Conservation (phyloP, 2,329 filamentous ascomycete genomes). For the Talaromyces amestolkiae region DNA sequence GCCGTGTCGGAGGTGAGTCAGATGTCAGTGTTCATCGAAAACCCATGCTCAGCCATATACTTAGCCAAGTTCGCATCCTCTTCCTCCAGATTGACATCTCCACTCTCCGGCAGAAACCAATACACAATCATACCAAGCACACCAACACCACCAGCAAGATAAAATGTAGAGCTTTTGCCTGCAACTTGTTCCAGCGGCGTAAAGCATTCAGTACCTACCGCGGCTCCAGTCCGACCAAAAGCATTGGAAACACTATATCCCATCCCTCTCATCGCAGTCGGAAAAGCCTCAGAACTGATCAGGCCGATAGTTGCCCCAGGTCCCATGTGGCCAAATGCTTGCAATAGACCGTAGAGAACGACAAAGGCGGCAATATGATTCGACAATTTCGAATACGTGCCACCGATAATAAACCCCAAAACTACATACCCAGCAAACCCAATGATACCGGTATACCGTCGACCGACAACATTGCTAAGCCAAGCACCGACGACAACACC, state of each 20-base stretch:
- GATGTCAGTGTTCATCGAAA: not conserved
- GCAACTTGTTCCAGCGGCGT: conserved; percentile 31
- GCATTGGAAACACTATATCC: conserved; percentile 34
- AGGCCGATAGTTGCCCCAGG: conserved; percentile 36
- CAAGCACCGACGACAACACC: conserved; percentile 35
- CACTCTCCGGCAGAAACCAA: conserved; percentile 33
- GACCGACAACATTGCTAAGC: conserved; percentile 34
- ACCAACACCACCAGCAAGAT: conserved; percentile 31
- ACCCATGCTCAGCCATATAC: conserved; percentile 27
- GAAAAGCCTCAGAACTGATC: conserved; percentile 34
- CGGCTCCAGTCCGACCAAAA: conserved; percentile 36
- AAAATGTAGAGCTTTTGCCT: conserved; percentile 34
- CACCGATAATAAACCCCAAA: conserved; percentile 34
- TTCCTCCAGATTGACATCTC: conserved; percentile 28
- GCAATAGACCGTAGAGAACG: conserved; percentile 35
- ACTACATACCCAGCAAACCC: conserved; percentile 32
- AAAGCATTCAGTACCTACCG: conserved; percentile 36
- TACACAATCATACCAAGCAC: conserved; percentile 32
- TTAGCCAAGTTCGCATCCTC: conserved; percentile 29
- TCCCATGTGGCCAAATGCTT: conserved; percentile 36
- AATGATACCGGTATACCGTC: conserved; percentile 31
- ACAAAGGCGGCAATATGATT: conserved; percentile 34
- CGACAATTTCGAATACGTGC: conserved; percentile 28
- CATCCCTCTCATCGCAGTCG: conserved; percentile 35
- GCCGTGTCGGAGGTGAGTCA: not conserved